Percentiles rank a stretch among this genome's conserved stretches.
Conservation (phyloP, 768 basidiomycete species). For the Leccinum subgranulosum region DNA sequence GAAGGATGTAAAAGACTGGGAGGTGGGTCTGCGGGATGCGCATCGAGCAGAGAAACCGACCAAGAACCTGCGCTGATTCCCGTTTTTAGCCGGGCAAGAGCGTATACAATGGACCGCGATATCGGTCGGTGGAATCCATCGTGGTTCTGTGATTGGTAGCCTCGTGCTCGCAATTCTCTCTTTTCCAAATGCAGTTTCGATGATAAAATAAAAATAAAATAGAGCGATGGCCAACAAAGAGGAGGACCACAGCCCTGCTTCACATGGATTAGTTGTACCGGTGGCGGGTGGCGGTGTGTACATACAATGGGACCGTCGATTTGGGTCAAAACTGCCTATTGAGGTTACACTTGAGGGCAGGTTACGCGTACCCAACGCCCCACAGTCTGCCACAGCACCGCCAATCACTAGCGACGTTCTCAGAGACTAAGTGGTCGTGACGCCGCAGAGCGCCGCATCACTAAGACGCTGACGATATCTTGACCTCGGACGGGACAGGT, state of each 20-base stretch:
- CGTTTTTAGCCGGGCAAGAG: slow-evolving; percentile 71
- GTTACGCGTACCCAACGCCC: slow-evolving; percentile 4
- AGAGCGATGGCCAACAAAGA: slow-evolving; percentile 9
- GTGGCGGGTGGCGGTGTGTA: slow-evolving; percentile 32
- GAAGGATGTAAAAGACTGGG: slow-evolving; percentile 92
- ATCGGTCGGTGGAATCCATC: slow-evolving; percentile 55
- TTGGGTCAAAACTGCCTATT: slow-evolving; percentile 13
- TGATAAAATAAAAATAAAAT: slow-evolving; percentile 1
- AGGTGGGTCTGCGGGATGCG: slow-evolving; percentile 59
- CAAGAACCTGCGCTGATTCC: neutral
- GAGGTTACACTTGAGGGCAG: slow-evolving; percentile 17
- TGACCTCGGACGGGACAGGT: slow-evolving; percentile 8
- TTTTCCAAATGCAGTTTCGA: slow-evolving; percentile 7
- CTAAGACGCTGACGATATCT: neutral
- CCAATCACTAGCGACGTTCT: slow-evolving; percentile 3
- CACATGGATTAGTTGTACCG: slow-evolving; percentile 21
- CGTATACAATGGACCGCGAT: slow-evolving; percentile 78
- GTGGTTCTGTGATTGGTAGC: slow-evolving; percentile 50
- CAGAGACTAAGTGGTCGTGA: slow-evolving; percentile 4
- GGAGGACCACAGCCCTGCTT: slow-evolving; percentile 24
- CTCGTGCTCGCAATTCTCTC: slow-evolving; percentile 8
- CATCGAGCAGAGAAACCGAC: slow-evolving; percentile 17
- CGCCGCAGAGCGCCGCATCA: slow-evolving; percentile 17
- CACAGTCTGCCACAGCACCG: slow-evolving; percentile 8
- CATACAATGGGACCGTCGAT: slow-evolving; percentile 23